A percentile compares a stretch with the other conserved stretches of the same genome.
phyloP scores from a whole-genome alignment of 1,284 basidiomycete species.

The Papiliotrema fonsecae region DNA sequence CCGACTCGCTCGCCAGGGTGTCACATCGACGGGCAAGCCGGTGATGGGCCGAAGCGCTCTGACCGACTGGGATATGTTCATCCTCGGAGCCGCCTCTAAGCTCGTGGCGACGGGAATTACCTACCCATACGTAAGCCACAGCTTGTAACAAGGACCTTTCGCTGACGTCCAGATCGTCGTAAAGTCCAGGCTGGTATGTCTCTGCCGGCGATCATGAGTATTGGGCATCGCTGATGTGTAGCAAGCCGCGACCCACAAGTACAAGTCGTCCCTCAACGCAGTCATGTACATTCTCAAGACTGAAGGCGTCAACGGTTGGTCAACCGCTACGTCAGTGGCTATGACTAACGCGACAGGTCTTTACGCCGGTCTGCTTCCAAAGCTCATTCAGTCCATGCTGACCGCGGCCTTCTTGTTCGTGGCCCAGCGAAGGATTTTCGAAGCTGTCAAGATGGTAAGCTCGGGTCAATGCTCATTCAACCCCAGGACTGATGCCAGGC shows the following conservation, averaged over 20 bases:
- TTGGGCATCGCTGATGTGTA: too few species aligned
- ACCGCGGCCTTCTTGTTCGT: constrained; percentile 87
- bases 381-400: constrained; percentile 81
- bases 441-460: constrained; percentile 43
- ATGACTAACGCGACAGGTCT: constrained; percentile 53
- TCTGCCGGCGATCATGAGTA: too few species aligned
- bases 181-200: constrained; percentile 48
- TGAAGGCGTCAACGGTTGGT: constrained; percentile 60
- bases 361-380: constrained; percentile 78
- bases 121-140: constrained; percentile 45
- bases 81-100: constrained; percentile 84
- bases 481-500: not conserved
- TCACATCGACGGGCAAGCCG: constrained; percentile 35
- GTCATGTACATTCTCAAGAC: constrained; percentile 58
- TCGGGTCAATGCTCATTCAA: not conserved
- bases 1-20: constrained; percentile 16
- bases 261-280: constrained; percentile 44
- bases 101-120: constrained; percentile 52
- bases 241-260: constrained; percentile 50
- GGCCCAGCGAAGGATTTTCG: constrained; percentile 62
- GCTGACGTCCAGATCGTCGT: constrained; percentile 42
- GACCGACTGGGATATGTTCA: constrained; percentile 80
- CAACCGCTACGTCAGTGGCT: not conserved
- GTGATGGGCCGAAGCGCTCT: constrained; percentile 52
- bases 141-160: not conserved